These are phyloP conservation scores for Penstemon newberryi DNA, from an alignment of 257 asterid species.

Conservation along the genomic window DNA sequence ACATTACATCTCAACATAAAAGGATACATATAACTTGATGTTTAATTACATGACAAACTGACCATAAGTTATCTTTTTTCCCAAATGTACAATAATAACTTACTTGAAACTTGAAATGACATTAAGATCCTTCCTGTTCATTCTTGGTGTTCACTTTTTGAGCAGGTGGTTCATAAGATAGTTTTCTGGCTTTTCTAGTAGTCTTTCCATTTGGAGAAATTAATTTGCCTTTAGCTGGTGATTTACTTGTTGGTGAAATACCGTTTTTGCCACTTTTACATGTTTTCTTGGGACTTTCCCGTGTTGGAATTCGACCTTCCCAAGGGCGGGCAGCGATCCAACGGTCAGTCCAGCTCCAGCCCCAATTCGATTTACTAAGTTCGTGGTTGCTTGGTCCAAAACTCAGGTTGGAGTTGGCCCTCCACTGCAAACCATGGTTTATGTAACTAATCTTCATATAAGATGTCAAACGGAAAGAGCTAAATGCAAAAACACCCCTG, in stretches of 20 bases:
- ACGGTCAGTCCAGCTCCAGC: conserved; percentile 97
- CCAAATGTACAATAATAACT: conserved; percentile 35
- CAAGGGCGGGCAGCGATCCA: conserved; percentile 98
- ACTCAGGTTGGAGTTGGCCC: conserved; percentile 58
- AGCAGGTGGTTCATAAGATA: conserved; percentile 41
- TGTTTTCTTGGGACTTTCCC: conserved; percentile 56
- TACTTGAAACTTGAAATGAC: conserved; percentile 7
- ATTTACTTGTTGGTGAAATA: conserved; percentile 46
- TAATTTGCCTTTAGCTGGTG: conserved; percentile 40
- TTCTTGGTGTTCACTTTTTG: conserved; percentile 38
- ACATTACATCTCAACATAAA: conserved; percentile 20
- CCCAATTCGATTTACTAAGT: conserved; percentile 74
- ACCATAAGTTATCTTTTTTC: conserved; percentile 25
- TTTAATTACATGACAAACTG: conserved; percentile 29
- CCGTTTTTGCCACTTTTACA: conserved; percentile 39
- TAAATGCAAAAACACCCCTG: no score
- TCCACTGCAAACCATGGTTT: conserved; percentile 65
- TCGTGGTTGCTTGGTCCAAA: conserved; percentile 56
- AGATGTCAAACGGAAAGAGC: no score
- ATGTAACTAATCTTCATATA: background rate
- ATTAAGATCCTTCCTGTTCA: conserved; percentile 30
- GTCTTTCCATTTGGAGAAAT: conserved; percentile 58
- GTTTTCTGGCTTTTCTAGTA: conserved; percentile 45
- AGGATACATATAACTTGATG: conserved; percentile 9
- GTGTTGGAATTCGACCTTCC: conserved; percentile 67